Evolutionary conservation across 2,329 filamentous ascomycete genomes (phyloP).

Genomic region (Lachnellula hyalina): DNA sequence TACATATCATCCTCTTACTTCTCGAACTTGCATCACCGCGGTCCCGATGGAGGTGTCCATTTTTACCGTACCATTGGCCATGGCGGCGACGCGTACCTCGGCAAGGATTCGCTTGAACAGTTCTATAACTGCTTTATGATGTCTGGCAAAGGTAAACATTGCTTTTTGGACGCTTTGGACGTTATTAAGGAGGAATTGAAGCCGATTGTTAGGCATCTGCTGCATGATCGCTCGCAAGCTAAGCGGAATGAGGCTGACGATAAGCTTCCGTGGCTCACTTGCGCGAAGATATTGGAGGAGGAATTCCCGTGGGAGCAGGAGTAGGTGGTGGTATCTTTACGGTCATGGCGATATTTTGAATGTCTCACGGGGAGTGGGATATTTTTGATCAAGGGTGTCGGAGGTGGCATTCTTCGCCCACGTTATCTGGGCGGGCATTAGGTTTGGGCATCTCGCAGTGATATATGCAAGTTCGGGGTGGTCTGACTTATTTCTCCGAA

Average conservation of each 20-base stretch:
- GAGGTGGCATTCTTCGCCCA: not conserved
- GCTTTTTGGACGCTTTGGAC: constrained; percentile 9
- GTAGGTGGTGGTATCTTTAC: not conserved
- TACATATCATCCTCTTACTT: constrained; percentile 15
- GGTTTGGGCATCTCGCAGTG: not conserved
- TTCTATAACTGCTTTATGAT: constrained; percentile 20
- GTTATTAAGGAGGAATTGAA: constrained; percentile 15
- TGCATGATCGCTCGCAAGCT: constrained; percentile 12
- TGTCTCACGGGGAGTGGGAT: not conserved
- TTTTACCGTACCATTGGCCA: constrained; percentile 22
- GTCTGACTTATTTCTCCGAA: no score
- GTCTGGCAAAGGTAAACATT: constrained; percentile 13
- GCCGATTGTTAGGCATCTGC: constrained; percentile 14
- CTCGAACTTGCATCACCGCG: constrained; percentile 16
- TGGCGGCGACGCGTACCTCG: constrained; percentile 16
- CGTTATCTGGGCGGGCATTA: not conserved
- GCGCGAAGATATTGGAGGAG: constrained; percentile 51
- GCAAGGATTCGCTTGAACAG: constrained; percentile 2
- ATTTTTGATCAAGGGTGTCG: not conserved
- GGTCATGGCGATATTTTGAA: not conserved
- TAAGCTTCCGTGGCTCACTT: constrained; percentile 48
- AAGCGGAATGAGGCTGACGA: not conserved
- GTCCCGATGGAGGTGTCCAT: constrained; percentile 22
- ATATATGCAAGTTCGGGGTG: no score
- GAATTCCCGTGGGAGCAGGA: constrained; percentile 52